Evolutionary conservation across 352 stramenopile genomes (phyloP).

Genomic region (Globisporangium alternatum): DNA sequence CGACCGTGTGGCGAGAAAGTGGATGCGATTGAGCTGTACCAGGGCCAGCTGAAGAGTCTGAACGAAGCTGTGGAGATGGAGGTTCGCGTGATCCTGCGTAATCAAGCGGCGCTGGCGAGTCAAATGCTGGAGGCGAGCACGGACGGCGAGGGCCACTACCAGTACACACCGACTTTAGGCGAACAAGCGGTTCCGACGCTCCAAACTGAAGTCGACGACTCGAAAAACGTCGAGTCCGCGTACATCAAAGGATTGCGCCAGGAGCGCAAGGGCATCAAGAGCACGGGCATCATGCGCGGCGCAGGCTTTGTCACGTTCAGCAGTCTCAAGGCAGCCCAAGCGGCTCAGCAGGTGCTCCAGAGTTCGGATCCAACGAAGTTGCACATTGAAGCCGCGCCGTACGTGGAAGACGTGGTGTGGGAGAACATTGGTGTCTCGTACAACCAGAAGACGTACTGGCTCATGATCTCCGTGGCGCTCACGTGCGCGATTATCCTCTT

Average conservation of each 20-base stretch:
- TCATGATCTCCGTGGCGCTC: constrained; percentile 56
- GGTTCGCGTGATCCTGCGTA: constrained; percentile 59
- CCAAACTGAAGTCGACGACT: constrained; percentile 32
- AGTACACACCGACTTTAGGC: constrained; percentile 17
- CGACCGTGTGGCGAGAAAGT: constrained; percentile 40
- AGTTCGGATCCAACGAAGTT: constrained; percentile 69
- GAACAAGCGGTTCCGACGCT: constrained; percentile 21
- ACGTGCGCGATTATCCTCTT: constrained; percentile 77
- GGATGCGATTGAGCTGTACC: constrained; percentile 71
- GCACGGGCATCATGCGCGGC: constrained; percentile 60
- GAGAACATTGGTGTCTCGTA: constrained; percentile 77
- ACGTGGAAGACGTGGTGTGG: constrained; percentile 75
- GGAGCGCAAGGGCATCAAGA: constrained; percentile 35
- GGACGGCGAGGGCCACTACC: constrained; percentile 21
- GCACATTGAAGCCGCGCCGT: constrained; percentile 57
- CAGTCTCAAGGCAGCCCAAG: constrained; percentile 65
- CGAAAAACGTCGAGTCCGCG: constrained; percentile 43
- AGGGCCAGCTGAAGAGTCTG: constrained; percentile 62
- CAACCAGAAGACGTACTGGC: constrained; percentile 68
- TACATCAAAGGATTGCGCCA: constrained; percentile 56
- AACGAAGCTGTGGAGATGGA: constrained; percentile 80
- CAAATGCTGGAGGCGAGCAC: constrained; percentile 55
- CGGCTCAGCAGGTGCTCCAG: constrained; percentile 78
- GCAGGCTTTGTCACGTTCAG: constrained; percentile 84
- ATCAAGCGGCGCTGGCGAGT: constrained; percentile 55